Base-by-base conservation (phyloP, 1,284 basidiomycete species). In the Cryptococcus wingfieldii region DNA sequence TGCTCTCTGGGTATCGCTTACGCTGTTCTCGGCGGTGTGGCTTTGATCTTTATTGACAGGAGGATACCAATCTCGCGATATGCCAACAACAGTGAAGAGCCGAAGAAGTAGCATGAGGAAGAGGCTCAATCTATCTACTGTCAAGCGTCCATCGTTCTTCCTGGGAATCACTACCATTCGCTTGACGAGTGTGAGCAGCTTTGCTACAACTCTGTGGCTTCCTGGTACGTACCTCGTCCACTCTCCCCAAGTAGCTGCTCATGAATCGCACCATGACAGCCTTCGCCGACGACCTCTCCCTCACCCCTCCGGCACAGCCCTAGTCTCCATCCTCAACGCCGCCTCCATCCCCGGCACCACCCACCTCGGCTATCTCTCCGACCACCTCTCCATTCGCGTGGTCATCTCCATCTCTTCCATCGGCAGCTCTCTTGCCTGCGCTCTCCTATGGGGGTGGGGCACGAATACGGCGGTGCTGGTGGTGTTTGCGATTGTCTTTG, bases 391-490 rank as follows among this genome's bases (percentile, higher is more conserved):
- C 0, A 54, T 74, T 7, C 61, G 63, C 10, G 38, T 61, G 38
- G 71, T 72, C 46, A 63, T 78, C 38, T 49, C 65, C 3, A 38
- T 70, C 42, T 72, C 68, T 13, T 75, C 71, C 56, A 41, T 70
- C 5, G 69, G 69, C 0, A 63, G 68, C 4, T 63, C 73, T 1
- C 37, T 71, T 1, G 51, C 73, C 0, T 75, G 73, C 52, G 65
- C 75, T 19, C 59, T 74, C 28, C 60, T 78, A 34, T 78, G 77
- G 75, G 77, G 77, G 0, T 68, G 77, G 50, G 71, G 71, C 1
- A 72, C 70, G 8, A 63, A 62, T 14, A 47, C 62, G 19, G 64
- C 50, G 16, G 53, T 67, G 4, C 58, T 75, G n/a, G 59, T 70
- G 0, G 56, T 56, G 1, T 75, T 75, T 47, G 61, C 62, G 1